These are phyloP conservation scores for Teratosphaeriaceae sp. DNA, from an alignment of 2,329 filamentous ascomycete species.

Conservation along the genomic window DNA sequence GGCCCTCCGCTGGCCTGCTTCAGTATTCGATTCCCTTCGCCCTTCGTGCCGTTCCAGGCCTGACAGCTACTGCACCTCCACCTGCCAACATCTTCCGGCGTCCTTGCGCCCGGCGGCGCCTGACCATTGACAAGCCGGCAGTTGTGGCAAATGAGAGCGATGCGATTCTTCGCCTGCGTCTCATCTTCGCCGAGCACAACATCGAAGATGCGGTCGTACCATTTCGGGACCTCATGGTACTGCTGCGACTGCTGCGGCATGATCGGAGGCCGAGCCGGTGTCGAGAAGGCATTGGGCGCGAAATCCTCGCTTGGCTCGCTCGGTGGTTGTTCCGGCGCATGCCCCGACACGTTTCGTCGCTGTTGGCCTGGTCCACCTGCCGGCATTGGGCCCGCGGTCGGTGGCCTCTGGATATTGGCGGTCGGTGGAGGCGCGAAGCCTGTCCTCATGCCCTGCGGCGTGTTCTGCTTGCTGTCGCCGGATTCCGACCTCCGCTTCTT, in stretches of 20 bases:
- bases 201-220: conserved; percentile 94
- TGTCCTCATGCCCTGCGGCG: conserved; percentile 46
- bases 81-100: conserved; percentile 68
- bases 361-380: conserved; percentile 6
- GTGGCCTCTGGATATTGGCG: conserved; percentile 51
- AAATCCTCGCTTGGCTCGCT: conserved; percentile 52
- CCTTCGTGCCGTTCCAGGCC: conserved; percentile 72
- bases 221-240: conserved; percentile 46
- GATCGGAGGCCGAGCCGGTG: conserved; percentile 26
- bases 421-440: conserved; percentile 56
- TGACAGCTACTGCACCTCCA: conserved; percentile 91
- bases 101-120: conserved; percentile 77
- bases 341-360: conserved; percentile 4
- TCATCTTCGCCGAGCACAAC: conserved; percentile 92
- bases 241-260: conserved; percentile 17
- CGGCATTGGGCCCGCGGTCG: conserved; percentile 6
- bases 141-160: conserved; percentile 73
- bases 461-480: conserved; percentile 14
- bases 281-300: conserved; percentile 62
- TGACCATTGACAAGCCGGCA: conserved; percentile 94
- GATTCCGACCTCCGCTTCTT: conserved; percentile 20
- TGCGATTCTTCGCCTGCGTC: conserved; percentile 80
- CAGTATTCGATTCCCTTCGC: conserved; percentile 66
- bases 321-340: conserved; percentile 47
- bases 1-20: conserved; percentile 3